Conservation (phyloP, 1,139 yeast species). For the Suhomyces wounanorum region DNA sequence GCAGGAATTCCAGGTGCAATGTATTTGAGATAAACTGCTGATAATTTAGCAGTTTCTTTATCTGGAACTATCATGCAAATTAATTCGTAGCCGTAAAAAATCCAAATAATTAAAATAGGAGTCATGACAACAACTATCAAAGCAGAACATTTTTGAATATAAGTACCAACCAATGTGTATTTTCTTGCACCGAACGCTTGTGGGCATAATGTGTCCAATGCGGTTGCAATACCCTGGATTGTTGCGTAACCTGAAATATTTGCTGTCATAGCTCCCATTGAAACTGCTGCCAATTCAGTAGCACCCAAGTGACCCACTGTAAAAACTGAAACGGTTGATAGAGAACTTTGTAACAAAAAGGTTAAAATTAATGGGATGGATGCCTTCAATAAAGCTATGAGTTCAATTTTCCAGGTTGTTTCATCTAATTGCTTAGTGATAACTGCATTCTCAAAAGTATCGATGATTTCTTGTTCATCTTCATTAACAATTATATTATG, state of each 20-base stretch:
- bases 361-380: constrained; percentile 57
- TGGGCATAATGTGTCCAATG: constrained; percentile 81
- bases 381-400: constrained; percentile 41
- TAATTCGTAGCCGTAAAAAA: constrained; percentile 45
- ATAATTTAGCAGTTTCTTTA: constrained; percentile 50
- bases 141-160: constrained; percentile 57
- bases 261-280: constrained; percentile 65
- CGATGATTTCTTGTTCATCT: constrained; percentile 32
- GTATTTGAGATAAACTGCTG: constrained; percentile 53
- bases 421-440: constrained; percentile 26
- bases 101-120: constrained; percentile 52
- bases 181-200: constrained; percentile 62
- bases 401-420: constrained; percentile 37
- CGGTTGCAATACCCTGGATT: constrained; percentile 68
- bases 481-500: constrained; percentile 28
- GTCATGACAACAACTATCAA: constrained; percentile 51
- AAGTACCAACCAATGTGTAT: constrained; percentile 53
- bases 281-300: constrained; percentile 59
- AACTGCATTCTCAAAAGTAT: constrained; percentile 42
- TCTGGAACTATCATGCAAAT: constrained; percentile 45
- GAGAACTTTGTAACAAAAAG: constrained; percentile 55
- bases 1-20: constrained; percentile 60
- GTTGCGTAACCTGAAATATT: constrained; percentile 61
- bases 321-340: constrained; percentile 59
- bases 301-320: constrained; percentile 63